These are phyloP conservation scores for Oxyria digyna DNA, from an alignment of 148 eudicot species.

Conservation along the genomic window DNA sequence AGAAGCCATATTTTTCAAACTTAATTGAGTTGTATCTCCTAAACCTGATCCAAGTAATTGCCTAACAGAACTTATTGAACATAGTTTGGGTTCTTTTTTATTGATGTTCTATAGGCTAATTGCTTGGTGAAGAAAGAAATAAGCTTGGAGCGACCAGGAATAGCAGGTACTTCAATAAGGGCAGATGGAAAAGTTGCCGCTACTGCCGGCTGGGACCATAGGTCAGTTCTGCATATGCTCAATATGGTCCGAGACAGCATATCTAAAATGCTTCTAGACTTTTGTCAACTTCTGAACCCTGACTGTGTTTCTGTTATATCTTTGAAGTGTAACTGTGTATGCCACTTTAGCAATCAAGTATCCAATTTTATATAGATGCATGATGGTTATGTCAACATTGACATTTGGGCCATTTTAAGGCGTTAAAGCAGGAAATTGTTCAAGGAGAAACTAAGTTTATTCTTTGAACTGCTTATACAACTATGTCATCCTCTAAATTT, in stretches of 20 bases:
- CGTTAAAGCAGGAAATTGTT: neutral
- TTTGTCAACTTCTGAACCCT: neutral
- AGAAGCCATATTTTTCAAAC: neutral
- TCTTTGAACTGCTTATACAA: neutral
- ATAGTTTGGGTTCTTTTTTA: neutral
- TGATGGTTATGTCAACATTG: neutral
- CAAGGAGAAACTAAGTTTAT: neutral
- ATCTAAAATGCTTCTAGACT: neutral
- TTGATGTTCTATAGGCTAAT: conserved; percentile 32
- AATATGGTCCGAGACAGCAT: neutral
- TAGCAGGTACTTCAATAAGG: conserved; percentile 60
- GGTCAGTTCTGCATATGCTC: conserved; percentile 23
- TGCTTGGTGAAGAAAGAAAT: conserved; percentile 75
- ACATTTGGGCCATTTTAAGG: neutral
- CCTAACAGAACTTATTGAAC: neutral
- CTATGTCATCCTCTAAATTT: neutral
- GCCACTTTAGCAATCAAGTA: neutral
- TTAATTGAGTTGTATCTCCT: neutral
- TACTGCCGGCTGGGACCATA: conserved; percentile 94
- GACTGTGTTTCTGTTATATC: neutral
- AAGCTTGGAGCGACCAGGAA: conserved; percentile 75
- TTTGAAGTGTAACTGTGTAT: neutral
- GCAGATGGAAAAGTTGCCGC: conserved; percentile 70
- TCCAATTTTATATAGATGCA: neutral
- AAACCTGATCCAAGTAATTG: neutral